phyloP scores from a whole-genome alignment of 805 yeast species.

The Candida schatavii region DNA sequence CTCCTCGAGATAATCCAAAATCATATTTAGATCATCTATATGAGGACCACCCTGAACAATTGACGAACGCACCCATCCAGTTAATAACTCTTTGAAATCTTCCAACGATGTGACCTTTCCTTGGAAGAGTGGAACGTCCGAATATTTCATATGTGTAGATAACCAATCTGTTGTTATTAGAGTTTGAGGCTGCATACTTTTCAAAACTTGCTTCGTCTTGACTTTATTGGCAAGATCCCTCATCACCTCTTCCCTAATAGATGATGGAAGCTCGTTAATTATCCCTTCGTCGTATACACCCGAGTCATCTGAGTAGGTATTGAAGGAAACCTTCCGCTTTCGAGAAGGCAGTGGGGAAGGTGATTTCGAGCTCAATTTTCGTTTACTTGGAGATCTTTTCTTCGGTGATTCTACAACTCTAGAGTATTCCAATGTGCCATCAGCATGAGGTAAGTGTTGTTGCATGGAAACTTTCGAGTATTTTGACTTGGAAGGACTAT shows the following conservation, averaged over 20 bases:
- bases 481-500: constrained; percentile 2
- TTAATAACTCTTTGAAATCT: constrained; percentile 16
- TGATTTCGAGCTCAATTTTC: constrained; percentile 4
- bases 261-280: constrained; percentile 37
- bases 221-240: constrained; percentile 32
- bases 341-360: constrained; percentile 16
- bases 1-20: constrained; percentile 17
- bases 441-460: constrained; percentile 35
- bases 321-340: not conserved
- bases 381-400: constrained; percentile 10
- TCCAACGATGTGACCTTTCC: constrained; percentile 7
- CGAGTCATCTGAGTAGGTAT: constrained; percentile 16
- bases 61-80: constrained; percentile 26
- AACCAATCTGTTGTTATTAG: constrained; percentile 22
- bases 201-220: constrained; percentile 18
- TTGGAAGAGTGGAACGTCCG: constrained; percentile 15
- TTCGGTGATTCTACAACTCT: constrained; percentile 32
- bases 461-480: constrained; percentile 31
- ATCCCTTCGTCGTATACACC: constrained; percentile 35
- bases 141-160: constrained; percentile 12
- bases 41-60: constrained; percentile 35
- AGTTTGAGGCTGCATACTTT: constrained; percentile 9
- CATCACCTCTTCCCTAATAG: constrained; percentile 33
- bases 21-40: constrained; percentile 24
- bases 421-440: constrained; percentile 26